Conservation (phyloP, 2,329 filamentous ascomycete genomes). For the Talaromyces verruculosus region DNA sequence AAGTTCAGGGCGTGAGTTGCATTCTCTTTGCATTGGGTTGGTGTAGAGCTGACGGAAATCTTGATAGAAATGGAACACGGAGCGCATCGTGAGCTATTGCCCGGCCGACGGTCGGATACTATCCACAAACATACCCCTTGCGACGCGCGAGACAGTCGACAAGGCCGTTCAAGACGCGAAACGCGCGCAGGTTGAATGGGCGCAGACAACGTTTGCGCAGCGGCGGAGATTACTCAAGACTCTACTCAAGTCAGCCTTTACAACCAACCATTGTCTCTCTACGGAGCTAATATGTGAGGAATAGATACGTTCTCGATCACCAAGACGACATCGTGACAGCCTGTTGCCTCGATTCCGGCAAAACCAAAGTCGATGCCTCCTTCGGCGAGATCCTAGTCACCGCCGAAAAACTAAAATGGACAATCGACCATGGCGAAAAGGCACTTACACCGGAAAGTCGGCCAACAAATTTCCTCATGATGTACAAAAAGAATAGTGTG, state of each 20-base stretch:
- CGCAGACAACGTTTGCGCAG: constrained; percentile 71
- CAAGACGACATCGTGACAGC: constrained; percentile 82
- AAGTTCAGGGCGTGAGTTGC: constrained; percentile 40
- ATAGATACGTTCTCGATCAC: constrained; percentile 75
- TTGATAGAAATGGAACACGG: constrained; percentile 40
- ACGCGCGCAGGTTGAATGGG: constrained; percentile 75
- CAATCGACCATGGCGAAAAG: constrained; percentile 82
- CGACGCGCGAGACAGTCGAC: constrained; percentile 75
- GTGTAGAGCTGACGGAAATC: constrained; percentile 5
- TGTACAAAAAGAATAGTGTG: constrained; percentile 90
- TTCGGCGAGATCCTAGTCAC: constrained; percentile 95
- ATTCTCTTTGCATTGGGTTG: background rate
- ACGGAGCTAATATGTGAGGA: background rate
- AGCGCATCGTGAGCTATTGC: constrained; percentile 53
- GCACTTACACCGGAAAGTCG: constrained; percentile 70
- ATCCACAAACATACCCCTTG: constrained; percentile 64
- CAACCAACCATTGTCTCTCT: background rate
- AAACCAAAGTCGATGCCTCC: constrained; percentile 91
- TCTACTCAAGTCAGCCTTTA: constrained; percentile 60
- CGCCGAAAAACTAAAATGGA: constrained; percentile 92
- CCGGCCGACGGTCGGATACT: constrained; percentile 86
- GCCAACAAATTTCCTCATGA: constrained; percentile 89
- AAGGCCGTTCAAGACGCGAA: constrained; percentile 71
- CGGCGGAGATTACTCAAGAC: constrained; percentile 77
- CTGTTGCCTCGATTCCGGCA: constrained; percentile 89